Evolutionary conservation across 495 filamentous ascomycete genomes (phyloP), one percentile per base, ranked within the genome.

Genomic region (Alectoria sarmentosa): DNA sequence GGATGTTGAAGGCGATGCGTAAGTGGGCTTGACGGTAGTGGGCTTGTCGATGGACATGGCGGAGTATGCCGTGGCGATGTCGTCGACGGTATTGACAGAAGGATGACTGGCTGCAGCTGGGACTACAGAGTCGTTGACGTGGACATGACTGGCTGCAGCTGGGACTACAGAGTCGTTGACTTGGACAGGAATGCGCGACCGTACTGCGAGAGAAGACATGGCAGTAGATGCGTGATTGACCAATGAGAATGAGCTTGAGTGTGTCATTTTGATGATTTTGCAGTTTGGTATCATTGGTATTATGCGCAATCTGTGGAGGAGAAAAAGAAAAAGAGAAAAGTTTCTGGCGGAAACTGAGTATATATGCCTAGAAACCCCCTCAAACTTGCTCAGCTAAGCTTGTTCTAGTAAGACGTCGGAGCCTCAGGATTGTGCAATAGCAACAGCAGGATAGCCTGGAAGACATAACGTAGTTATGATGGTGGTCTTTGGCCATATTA

Each of bases 311-410:
- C 14, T 1, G 9, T 26, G 23, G 23, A 49, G 46, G 46, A 26
- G 46, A 49, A 49, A 49, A 49, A 49, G 46, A 49, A 26, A 49
- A 49, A 49, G 46, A 49, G 46, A 49, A 49, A 49, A 13, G 1
- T 13, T n/a, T 21, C 3, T 1, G 23, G 9, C 3, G 46, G 23
- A 14, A 26, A 26, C 3, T 14, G 9, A 14, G 9, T 13, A 23
- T 26, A n/a, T 49, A 26, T 26, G 13, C n/a, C 46, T 49, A 23
- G 14, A 11, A 26, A 23, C 9, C 46, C 46, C 11, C 13, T 26
- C 42, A 41, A 41, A 41, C 39, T 41, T 41, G 39, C 39, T 41
- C 39, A 41, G 4, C 36, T 37, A 37, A 37, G 10, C 36, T 37
- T 37, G 36, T 10, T 37, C 36, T 44, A 19, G 9, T 9, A 49